Conservation (phyloP, 1,139 yeast species). For the Diutina neorugosa region DNA sequence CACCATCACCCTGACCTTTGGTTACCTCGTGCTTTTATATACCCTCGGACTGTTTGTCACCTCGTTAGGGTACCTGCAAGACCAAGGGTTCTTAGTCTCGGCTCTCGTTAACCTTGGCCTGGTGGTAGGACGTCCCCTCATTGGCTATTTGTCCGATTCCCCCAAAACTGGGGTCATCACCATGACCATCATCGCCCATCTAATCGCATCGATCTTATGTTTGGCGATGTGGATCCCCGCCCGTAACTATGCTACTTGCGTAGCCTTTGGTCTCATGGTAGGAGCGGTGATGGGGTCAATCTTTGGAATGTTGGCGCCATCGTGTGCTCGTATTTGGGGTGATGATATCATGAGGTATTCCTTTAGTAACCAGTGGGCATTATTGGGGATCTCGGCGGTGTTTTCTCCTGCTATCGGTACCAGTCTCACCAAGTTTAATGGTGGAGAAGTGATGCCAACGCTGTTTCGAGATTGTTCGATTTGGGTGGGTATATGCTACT, state of each 20-base stretch:
- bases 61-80: conserved; percentile 23
- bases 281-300: conserved; percentile 43
- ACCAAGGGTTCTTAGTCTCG: conserved; percentile 35
- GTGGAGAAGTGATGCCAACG: background rate
- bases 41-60: conserved; percentile 21
- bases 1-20: background rate
- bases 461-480: background rate
- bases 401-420: background rate
- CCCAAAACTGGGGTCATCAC: conserved; percentile 30
- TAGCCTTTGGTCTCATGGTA: conserved; percentile 31
- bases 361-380: background rate
- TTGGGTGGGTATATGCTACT: background rate
- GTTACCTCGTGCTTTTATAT: conserved; percentile 26
- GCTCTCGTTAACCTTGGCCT: conserved; percentile 38
- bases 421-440: background rate
- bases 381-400: background rate
- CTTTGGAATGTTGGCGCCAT: background rate
- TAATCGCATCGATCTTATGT: conserved; percentile 23
- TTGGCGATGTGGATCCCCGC: conserved; percentile 56
- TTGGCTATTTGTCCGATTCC: conserved; percentile 34
- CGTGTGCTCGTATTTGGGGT: background rate
- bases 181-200: conserved; percentile 20
- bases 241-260: conserved; percentile 39
- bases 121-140: conserved; percentile 29
- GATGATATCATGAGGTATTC: background rate